Evolutionary conservation across 176 grass and related monocot species (phyloP), one percentile per base, ranked within the genome.

Genomic region (Puccinellia tenuiflora): DNA sequence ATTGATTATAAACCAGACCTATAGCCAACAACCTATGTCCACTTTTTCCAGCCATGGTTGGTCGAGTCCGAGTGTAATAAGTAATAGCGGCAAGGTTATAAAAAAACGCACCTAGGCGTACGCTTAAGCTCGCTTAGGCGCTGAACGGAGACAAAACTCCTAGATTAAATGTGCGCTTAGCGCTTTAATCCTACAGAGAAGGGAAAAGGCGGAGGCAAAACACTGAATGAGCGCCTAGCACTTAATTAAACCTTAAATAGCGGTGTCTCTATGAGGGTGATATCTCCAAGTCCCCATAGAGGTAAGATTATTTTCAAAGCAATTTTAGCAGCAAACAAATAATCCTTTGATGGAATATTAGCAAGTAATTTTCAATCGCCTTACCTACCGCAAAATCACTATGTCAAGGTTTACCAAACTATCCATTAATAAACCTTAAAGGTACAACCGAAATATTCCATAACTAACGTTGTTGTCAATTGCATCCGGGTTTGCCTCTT

Each of bases 371-470:
- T 8, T n/a, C 40, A 67, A 82, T 59, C 68, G 0, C 25, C 5
- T 56, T 37, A n/a, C 37, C 66, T 72, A 56, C 38, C 7, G 10
- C 35, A n/a, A 82, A 55, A 52, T 16, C 80, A 72, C 35, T 71
- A 45, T 64, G 40, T 5, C 52, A 83, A 4, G 15, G 3, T 46
- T 74, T 61, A 74, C 39, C 38, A 83, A 53, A 46, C 52, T 16
- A 46, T 73, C 52, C 68, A 24, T 80, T 60, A 83, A 73, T 68
- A 25, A 68, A 53, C 61, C 26, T 52, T 34, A 17, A 13, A 80
- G 20, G 30, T 78, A 35, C 24, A 51, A 40, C 55, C 52, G 33
- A 78, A 52, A 43, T 45, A 83, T 15, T 15, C n/a, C 34, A 31
- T 1, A 15, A 24, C 35, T 15, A 81, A 55, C 13, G 5, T 34